Conservation (phyloP, 352 stramenopile species). For the Pythium apleroticum region DNA sequence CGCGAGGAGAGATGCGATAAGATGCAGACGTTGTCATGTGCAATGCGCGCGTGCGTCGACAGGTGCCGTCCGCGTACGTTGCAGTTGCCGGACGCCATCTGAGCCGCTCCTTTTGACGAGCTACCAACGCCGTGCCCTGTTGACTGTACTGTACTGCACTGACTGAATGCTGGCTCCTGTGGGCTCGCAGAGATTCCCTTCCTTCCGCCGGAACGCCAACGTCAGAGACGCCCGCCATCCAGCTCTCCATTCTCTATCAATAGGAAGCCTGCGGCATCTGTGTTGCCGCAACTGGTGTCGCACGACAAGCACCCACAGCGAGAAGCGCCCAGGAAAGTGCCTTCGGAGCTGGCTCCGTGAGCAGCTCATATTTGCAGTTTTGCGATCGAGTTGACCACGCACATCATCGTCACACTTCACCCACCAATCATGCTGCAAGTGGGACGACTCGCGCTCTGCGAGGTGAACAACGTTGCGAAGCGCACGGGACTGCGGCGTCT, state of each 20-base stretch:
- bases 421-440: conserved; percentile 11
- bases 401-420: background rate
- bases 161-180: background rate
- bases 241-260: conserved; percentile 20
- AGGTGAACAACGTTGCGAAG: conserved; percentile 17
- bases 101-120: background rate
- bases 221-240: background rate
- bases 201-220: background rate
- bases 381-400: conserved; percentile 3
- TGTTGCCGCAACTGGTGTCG: conserved; percentile 6
- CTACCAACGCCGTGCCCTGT: too few species aligned
- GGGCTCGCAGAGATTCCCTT: background rate
- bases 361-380: conserved; percentile 6
- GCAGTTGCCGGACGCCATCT: conserved; percentile 11
- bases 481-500: conserved; percentile 18
- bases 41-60: conserved; percentile 22
- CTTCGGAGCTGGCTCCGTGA: background rate
- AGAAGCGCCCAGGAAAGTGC: background rate
- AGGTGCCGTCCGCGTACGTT: conserved; percentile 16
- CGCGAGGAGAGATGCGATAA: conserved; percentile 22
- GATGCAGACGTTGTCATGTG: conserved; percentile 22
- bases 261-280: conserved; percentile 18
- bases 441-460: conserved; percentile 4
- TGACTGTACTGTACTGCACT: too few species aligned
- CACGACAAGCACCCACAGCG: background rate